Conservation (phyloP, 139 green algal genomes). For the Coelastrella sp. region DNA sequence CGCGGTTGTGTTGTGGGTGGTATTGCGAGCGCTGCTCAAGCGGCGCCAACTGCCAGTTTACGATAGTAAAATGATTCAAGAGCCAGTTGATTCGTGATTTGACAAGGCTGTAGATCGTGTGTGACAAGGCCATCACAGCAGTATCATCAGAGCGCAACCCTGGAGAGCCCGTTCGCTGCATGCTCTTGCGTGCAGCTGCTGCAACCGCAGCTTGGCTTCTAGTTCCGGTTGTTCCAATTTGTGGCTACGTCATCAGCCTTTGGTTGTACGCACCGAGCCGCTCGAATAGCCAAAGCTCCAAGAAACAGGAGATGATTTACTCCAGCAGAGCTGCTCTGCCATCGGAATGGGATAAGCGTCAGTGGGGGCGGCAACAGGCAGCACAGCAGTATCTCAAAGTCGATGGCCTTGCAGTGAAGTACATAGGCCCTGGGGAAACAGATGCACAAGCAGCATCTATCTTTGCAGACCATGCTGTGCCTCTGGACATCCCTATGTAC, state of each 20-base stretch:
- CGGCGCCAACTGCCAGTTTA: too few species aligned
- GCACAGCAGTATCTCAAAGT: conserved; percentile 45
- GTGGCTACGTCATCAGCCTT: not conserved
- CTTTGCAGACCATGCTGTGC: conserved; percentile 76
- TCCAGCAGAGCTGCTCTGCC: conserved; percentile 18
- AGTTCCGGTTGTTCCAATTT: not conserved
- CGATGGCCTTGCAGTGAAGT: conserved; percentile 53
- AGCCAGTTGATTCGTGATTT: too few species aligned
- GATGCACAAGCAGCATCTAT: conserved; percentile 82
- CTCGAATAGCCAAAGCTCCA: not conserved
- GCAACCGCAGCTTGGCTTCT: conserved; percentile 8
- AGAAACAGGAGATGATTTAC: conserved; percentile 11
- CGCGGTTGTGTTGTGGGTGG: too few species aligned
- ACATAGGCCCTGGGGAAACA: conserved; percentile 68
- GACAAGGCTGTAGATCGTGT: too few species aligned
- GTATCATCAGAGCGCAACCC: not conserved
- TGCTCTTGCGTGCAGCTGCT: conserved; percentile 14
- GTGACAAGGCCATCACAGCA: not conserved
- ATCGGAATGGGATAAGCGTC: conserved; percentile 29
- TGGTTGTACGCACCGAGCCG: not conserved
- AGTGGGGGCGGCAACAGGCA: conserved; percentile 35
- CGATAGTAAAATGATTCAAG: too few species aligned
- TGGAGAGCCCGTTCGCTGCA: not conserved
- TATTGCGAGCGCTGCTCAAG: too few species aligned
- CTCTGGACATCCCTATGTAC: conserved; percentile 72